These are phyloP conservation scores for Solanum chaucha DNA, from an alignment of 257 asterid species.

Conservation along the genomic window DNA sequence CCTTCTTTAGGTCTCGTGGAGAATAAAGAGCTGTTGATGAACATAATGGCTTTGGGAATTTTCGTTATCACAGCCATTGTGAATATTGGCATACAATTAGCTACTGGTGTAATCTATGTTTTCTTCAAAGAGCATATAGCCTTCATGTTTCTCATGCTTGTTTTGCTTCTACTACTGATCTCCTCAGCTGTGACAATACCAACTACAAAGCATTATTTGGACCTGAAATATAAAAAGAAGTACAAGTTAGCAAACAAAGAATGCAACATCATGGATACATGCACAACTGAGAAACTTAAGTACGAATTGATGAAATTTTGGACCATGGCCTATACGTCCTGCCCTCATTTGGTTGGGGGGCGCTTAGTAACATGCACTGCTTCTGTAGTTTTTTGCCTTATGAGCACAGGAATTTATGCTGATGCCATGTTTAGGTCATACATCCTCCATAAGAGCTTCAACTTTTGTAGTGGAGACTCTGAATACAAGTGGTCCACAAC, in stretches of 20 bases:
- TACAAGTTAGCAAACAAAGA: conserved; percentile 23
- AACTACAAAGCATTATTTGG: conserved; percentile 40
- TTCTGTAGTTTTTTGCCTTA: conserved; percentile 62
- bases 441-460: conserved; percentile 39
- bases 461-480: conserved; percentile 53
- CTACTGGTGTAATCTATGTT: no score
- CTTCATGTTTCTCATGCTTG: conserved; percentile 42
- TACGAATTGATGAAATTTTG: conserved; percentile 51
- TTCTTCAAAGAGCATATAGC: no score
- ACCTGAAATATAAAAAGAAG: conserved; percentile 35
- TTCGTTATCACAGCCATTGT: conserved; percentile 48
- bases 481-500: conserved; percentile 73
- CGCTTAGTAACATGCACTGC: conserved; percentile 70
- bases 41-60: conserved; percentile 54
- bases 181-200: conserved; percentile 57
- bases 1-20: conserved; percentile 66
- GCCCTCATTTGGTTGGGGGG: conserved; percentile 64
- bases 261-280: conserved; percentile 10
- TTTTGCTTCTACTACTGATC: conserved; percentile 28
- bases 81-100: no score
- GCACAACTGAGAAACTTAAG: conserved; percentile 25
- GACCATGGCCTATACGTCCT: conserved; percentile 89
- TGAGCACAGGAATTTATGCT: conserved; percentile 30
- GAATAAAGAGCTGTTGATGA: conserved; percentile 51
- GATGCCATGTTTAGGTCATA: conserved; percentile 51